These are phyloP conservation scores for Colletotrichum musicola DNA, from an alignment of 2,329 filamentous ascomycete genomes.

Conservation along the genomic window DNA sequence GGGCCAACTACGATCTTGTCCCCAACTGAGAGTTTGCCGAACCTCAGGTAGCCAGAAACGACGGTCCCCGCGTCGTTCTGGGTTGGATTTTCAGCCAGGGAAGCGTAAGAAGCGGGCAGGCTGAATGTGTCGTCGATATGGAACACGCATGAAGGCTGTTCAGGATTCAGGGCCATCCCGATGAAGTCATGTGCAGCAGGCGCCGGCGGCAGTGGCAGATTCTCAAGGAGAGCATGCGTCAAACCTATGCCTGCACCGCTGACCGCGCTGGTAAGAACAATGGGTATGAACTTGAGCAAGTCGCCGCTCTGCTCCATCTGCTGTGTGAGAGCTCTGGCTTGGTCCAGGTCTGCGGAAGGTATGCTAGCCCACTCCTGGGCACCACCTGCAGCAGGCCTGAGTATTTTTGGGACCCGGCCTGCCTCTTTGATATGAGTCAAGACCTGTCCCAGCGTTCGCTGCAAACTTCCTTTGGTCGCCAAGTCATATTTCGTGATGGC, in stretches of 20 bases:
- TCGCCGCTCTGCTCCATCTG: constrained; percentile 59
- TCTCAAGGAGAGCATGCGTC: constrained; percentile 83
- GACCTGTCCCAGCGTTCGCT: constrained; percentile 78
- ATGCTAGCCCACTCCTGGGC: constrained; percentile 68
- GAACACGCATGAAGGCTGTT: constrained; percentile 77
- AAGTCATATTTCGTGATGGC: constrained; percentile 93
- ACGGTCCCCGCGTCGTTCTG: constrained; percentile 73
- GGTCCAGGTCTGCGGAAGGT: constrained; percentile 65
- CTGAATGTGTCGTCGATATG: constrained; percentile 93
- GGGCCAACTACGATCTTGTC: constrained; percentile 85
- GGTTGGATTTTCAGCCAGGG: constrained; percentile 51
- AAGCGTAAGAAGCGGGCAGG: constrained; percentile 73
- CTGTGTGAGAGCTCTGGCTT: constrained; percentile 68
- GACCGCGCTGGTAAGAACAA: constrained; percentile 88
- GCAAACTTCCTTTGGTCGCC: constrained; percentile 79
- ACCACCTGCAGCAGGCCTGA: constrained; percentile 68
- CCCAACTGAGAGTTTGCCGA: constrained; percentile 81
- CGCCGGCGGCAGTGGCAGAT: constrained; percentile 75
- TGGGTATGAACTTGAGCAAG: constrained; percentile 75
- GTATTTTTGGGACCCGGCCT: constrained; percentile 79
- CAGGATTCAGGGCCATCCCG: constrained; percentile 68
- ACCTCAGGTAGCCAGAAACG: constrained; percentile 86
- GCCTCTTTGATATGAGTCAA: constrained; percentile 82
- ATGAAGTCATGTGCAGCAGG: constrained; percentile 67
- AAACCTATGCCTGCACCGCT: constrained; percentile 85